Evolutionary conservation across 345 rosid species (phyloP), one percentile per base, ranked within the genome.

Genomic region (Camelina laxa): DNA sequence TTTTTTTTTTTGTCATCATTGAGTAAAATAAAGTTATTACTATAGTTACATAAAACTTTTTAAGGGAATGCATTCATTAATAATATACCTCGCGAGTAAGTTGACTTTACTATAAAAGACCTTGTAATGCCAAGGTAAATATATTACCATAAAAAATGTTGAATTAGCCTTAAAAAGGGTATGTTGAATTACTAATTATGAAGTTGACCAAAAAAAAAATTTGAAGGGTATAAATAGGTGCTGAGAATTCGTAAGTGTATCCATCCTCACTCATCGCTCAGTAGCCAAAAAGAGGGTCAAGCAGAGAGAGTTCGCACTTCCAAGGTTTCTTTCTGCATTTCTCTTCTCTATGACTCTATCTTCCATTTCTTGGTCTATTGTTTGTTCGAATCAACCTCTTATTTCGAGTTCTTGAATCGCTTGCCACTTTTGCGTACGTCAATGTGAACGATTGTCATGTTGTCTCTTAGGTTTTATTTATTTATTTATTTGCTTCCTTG

Each of bases 361-460:
- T 44, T 44, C 65, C 12, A 60, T 6, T 22, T 42, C 36, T 8
- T 62, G 48, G 17, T 20, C n/a, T 13, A 7, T 38, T 57, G 21
- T 14, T 9, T 7, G 10, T 35, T 59, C 63, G 17, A 48, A 48
- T 8, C 9, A 16, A 48, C 21, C 21, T 15, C 11, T 48, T 7
- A 48, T 3, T 48, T 45, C 19, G 19, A n/a, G 19, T 45, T 45
- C 50, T 6, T 45, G 7, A 3, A n/a, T 15, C 9, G 49, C 50
- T 45, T 45, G 50, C 50, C 50, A 45, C 19, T 48, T 48, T 17
- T 16, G 5, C 2, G 11, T 48, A 48, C 67, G 51, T 21, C 14
- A 42, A 8, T 22, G 66, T 61, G 35, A 61, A 17, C 35, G 35
- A 41, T 61, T 61, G 6, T 41, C 50, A 13, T 41, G 50, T 61